phyloP scores from a whole-genome alignment of 495 filamentous ascomycete species.

The Penicillium odoratum region DNA sequence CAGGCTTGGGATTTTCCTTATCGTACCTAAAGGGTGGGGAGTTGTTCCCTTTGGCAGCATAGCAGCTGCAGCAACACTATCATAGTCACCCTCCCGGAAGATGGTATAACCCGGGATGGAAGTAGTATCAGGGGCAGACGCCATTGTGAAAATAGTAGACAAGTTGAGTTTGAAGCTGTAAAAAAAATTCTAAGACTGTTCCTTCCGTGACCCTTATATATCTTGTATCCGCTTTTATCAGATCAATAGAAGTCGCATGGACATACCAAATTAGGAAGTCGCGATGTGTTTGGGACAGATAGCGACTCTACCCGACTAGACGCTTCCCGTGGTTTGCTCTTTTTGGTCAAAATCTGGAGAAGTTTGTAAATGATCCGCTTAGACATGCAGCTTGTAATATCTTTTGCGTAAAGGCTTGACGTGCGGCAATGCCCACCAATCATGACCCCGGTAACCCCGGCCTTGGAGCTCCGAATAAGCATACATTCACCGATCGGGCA shows the following conservation, averaged over 20 bases:
- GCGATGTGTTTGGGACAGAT: constrained; percentile 10
- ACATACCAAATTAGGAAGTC: constrained; percentile 28
- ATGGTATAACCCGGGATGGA: constrained; percentile 40
- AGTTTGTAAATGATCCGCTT: neutral
- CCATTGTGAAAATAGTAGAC: constrained; percentile 23
- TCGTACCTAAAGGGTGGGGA: constrained; percentile 34
- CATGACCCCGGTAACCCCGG: neutral
- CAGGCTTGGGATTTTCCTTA: neutral
- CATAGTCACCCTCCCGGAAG: constrained; percentile 38
- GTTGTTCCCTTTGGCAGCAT: constrained; percentile 29
- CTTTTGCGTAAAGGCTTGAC: constrained; percentile 21
- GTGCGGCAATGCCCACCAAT: constrained; percentile 18
- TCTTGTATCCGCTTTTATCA: constrained; percentile 12
- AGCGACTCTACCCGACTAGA: constrained; percentile 18
- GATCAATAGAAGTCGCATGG: constrained; percentile 26
- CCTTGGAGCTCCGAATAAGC: neutral
- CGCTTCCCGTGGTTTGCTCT: constrained; percentile 15
- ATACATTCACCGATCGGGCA: constrained; percentile 15
- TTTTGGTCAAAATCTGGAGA: constrained; percentile 27
- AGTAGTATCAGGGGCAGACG: constrained; percentile 36
- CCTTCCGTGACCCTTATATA: constrained; percentile 21
- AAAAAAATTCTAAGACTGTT: constrained; percentile 1
- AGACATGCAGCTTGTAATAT: constrained; percentile 12
- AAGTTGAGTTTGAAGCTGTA: constrained; percentile 16
- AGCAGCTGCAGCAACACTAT: constrained; percentile 33